A percentile compares a stretch with the other conserved stretches of the same genome.
These are phyloP conservation scores for Stachybotrys chlorohalonatus DNA, from an alignment of 2,329 filamentous ascomycete species.

Conservation along the genomic window DNA sequence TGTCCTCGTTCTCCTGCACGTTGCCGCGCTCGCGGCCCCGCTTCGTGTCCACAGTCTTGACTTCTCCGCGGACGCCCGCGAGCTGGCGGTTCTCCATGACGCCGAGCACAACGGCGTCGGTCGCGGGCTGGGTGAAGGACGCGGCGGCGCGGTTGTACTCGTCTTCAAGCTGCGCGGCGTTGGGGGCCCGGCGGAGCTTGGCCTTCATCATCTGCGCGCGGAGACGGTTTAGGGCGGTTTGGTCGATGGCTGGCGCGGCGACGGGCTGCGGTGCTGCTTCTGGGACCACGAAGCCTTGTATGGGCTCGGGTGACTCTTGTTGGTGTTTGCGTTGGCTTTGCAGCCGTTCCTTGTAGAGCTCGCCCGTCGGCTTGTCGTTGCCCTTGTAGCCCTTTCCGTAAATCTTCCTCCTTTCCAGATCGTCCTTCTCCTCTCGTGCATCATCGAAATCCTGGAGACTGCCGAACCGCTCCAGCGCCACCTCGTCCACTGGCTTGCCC, in stretches of 20 bases:
- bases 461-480: conserved; percentile 77
- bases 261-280: conserved; percentile 23
- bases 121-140: conserved; percentile 44
- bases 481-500: conserved; percentile 64
- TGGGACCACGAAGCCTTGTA: conserved; percentile 49
- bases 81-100: conserved; percentile 87
- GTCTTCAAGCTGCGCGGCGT: conserved; percentile 67
- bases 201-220: conserved; percentile 96
- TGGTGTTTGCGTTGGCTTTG: conserved; percentile 39
- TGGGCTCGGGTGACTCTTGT: conserved; percentile 16
- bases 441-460: conserved; percentile 80
- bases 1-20: conserved; percentile 87
- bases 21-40: conserved; percentile 75
- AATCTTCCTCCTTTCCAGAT: conserved; percentile 70
- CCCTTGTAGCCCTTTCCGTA: conserved; percentile 81
- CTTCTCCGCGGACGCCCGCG: conserved; percentile 63
- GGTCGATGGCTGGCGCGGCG: conserved; percentile 45
- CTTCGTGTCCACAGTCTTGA: conserved; percentile 68
- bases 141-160: conserved; percentile 74
- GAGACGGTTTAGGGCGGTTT: conserved; percentile 76
- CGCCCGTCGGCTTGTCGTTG: conserved; percentile 80
- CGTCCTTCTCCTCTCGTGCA: conserved; percentile 84
- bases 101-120: conserved; percentile 61
- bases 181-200: conserved; percentile 68
- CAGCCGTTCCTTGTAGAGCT: conserved; percentile 72